Conservation (phyloP, 202 grass and related monocot genomes). For the Hordeum pubiflorum region DNA sequence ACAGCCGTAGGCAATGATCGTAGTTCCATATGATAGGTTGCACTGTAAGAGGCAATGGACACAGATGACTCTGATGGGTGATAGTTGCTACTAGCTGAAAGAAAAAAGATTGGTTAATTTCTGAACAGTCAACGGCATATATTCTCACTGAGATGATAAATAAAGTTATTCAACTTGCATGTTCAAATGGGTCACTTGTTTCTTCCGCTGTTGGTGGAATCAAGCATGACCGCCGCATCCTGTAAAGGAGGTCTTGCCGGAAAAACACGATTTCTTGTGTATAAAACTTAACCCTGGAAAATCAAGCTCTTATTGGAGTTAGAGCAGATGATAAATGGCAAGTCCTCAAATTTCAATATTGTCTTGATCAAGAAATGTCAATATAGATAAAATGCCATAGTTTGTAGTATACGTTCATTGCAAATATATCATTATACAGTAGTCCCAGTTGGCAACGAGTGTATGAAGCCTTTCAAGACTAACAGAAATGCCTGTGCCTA, state of each 20-base stretch:
- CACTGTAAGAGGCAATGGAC: constrained; percentile 86
- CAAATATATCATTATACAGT: background rate
- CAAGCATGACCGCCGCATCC: constrained; percentile 81
- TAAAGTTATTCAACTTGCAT: constrained; percentile 35
- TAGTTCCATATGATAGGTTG: constrained; percentile 99
- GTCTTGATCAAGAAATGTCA: background rate
- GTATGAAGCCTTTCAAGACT: constrained; percentile 6
- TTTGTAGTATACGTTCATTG: constrained; percentile 9
- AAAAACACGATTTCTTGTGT: constrained; percentile 98
- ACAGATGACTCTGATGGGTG: constrained; percentile 98
- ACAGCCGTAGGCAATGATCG: constrained; percentile 85
- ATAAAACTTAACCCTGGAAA: constrained; percentile 81
- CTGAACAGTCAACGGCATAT: background rate
- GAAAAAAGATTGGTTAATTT: constrained; percentile 32
- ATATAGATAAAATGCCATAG: background rate
- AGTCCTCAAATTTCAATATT: background rate
- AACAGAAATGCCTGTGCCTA: background rate
- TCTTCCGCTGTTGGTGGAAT: constrained; percentile 78
- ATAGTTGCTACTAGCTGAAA: constrained; percentile 88
- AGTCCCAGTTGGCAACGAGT: background rate
- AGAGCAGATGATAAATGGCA: background rate
- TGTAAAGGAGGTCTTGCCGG: constrained; percentile 94
- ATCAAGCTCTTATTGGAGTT: constrained; percentile 17
- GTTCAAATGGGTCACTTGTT: constrained; percentile 88
- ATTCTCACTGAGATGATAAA: background rate